Base-by-base conservation (phyloP, 2,329 filamentous ascomycete species). In the Phaeosphaeriaceae sp. region DNA sequence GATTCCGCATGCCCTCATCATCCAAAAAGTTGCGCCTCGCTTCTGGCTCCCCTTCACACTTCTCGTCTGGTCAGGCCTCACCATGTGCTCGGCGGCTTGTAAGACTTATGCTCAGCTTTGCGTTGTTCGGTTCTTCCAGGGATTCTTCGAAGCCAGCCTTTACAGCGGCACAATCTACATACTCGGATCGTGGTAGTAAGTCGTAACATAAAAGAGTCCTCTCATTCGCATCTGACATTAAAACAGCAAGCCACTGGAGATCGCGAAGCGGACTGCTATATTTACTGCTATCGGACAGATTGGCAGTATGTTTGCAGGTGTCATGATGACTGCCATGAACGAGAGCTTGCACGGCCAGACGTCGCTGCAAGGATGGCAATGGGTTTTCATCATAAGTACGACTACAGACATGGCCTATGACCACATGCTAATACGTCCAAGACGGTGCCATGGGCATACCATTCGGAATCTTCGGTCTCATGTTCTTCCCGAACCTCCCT, bases 241-340 rank as follows among this genome's bases (percentile, higher is more conserved):
- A 21, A 20, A 5, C 45, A 68, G 63, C 36, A 73, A 72, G 45
- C 68, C 70, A 0, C 48, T 61, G 3, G 69, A 73, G 44, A 72
- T 72, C 13, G 70, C 70, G 1, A 73, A 73, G 48, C 58, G 69
- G 11, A 73, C 69, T 19, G 67, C 69, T 10, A 71, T 73, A 25
- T 73, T 73, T 42, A 73, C 70, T 10, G 69, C 70, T 3, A 63
- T 70, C 9, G 70, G 69, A 0, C 70, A 71, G 27, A 70, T 71
- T 9, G 70, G 70, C 15, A 73, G 68, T 41, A 73, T 73, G 70
- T 72, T 71, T 24, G 69, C 70, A 31, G 69, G 70, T 24, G 65
- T 70, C 10, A 72, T 73, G 70, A 73, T 72, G 70, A 73, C 70
- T n/a, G 68, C 70, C 3, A 70, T 72, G 62, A 71, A 72, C 21